A percentile compares a stretch with the other conserved stretches of the same genome.
Conservation (phyloP, 2,329 filamentous ascomycete genomes). For the Macroventuria anomochaeta region DNA sequence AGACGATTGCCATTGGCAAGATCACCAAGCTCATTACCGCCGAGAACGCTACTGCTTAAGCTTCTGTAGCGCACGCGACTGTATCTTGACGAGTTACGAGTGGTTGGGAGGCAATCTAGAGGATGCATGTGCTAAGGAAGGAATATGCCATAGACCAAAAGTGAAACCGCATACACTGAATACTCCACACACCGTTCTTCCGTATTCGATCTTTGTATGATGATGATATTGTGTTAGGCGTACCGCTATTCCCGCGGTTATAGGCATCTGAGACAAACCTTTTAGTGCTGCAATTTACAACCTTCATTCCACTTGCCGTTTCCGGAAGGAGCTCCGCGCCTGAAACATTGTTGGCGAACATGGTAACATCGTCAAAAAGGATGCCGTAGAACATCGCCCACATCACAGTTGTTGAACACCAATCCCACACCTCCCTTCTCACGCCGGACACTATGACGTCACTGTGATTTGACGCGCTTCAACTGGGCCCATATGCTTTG, state of each 20-base stretch:
- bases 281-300: conserved; percentile 44
- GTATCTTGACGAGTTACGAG: not conserved
- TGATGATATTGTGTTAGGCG: conserved; percentile 2
- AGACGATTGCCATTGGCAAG: conserved; percentile 99
- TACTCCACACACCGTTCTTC: not conserved
- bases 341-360: too few species aligned
- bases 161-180: conserved; percentile 3
- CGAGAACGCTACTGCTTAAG: conserved; percentile 25
- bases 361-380: too few species aligned
- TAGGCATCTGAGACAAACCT: conserved; percentile 36
- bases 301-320: conserved; percentile 35
- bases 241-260: conserved; percentile 8
- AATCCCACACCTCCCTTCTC: too few species aligned
- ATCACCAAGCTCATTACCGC: conserved; percentile 82
- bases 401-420: too few species aligned
- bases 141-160: conserved; percentile 13
- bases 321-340: not conserved
- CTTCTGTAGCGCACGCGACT: not conserved
- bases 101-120: not conserved
- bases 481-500: too few species aligned
- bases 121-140: not conserved
- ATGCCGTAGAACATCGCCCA: too few species aligned
- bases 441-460: too few species aligned
- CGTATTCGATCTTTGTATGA: not conserved
- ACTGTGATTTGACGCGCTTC: too few species aligned